Conservation (phyloP, 225 moss, liverwort and hornwort genomes). For the Physcomitrium patens region DNA sequence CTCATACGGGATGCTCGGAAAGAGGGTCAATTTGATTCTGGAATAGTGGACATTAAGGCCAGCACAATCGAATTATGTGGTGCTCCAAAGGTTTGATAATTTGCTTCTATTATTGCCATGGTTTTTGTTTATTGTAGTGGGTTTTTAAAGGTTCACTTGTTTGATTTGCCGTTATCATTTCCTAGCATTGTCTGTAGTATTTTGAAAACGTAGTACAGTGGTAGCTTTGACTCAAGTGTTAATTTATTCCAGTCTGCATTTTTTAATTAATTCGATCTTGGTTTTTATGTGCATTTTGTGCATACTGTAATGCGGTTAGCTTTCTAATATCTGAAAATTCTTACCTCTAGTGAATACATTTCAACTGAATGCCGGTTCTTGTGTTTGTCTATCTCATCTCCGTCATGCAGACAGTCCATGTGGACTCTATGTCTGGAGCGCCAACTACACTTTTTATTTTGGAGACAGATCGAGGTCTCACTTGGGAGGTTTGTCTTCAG, state of each 20-base stretch:
- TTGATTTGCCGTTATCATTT: not conserved
- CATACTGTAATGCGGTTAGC: constrained; percentile 17
- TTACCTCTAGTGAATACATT: constrained; percentile 19
- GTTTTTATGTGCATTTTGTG: constrained; percentile 22
- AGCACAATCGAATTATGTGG: constrained; percentile 82
- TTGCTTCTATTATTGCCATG: constrained; percentile 1
- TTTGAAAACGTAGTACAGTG: not conserved
- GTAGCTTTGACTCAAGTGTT: constrained; percentile 11
- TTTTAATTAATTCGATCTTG: constrained; percentile 2
- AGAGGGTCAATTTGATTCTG: constrained; percentile 98
- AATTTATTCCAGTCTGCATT: constrained; percentile 3
- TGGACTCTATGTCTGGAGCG: constrained; percentile 94
- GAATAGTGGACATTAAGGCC: constrained; percentile 94
- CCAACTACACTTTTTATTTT: constrained; percentile 86
- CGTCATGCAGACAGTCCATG: constrained; percentile 76
- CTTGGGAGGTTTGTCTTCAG: constrained; percentile 73
- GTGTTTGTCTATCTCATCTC: constrained; percentile 27
- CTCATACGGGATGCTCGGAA: constrained; percentile 92
- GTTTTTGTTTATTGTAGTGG: not conserved
- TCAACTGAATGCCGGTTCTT: constrained; percentile 35
- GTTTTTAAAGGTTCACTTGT: not conserved
- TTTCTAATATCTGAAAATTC: not conserved
- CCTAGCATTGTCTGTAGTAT: not conserved
- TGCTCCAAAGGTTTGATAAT: constrained; percentile 67
- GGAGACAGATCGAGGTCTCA: constrained; percentile 82